Evolutionary conservation across 768 basidiomycete genomes (phyloP).

Genomic region (Tulasnella sp.): DNA sequence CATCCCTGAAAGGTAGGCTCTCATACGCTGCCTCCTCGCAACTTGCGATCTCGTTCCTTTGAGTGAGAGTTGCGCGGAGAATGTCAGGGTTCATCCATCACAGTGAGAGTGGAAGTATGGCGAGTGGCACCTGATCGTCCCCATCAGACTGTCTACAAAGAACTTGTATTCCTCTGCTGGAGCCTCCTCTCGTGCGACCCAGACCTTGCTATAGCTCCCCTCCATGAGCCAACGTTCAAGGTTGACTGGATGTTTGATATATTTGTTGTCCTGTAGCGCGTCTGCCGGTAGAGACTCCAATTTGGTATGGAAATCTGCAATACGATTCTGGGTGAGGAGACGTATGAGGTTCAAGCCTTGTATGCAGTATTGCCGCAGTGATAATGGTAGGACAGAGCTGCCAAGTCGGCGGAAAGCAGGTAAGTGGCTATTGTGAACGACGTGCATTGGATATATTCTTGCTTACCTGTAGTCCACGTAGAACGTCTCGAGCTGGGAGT

Average conservation of each 20-base stretch:
- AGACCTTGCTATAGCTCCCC: slow-evolving; percentile 95
- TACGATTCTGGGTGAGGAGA: slow-evolving; percentile 88
- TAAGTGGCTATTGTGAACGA: background rate
- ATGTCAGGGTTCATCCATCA: background rate
- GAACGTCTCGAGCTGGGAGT: slow-evolving; percentile 81
- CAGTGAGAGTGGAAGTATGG: background rate
- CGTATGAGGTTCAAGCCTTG: slow-evolving; percentile 91
- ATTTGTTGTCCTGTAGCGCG: slow-evolving; percentile 40
- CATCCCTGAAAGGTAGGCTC: slow-evolving; percentile 81
- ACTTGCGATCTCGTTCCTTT: slow-evolving; percentile 91
- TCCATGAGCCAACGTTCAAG: slow-evolving; percentile 98
- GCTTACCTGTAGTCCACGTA: slow-evolving; percentile 71
- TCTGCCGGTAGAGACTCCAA: slow-evolving; percentile 75
- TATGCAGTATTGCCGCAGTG: slow-evolving; percentile 77
- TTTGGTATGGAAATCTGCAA: slow-evolving; percentile 95
- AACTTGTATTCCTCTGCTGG: slow-evolving; percentile 92
- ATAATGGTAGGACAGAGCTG: slow-evolving; percentile 66
- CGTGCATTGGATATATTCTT: background rate
- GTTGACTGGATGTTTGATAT: slow-evolving; percentile 76
- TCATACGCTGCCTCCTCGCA: slow-evolving; percentile 93
- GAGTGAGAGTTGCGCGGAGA: background rate
- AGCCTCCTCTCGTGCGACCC: slow-evolving; percentile 86
- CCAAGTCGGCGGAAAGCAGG: background rate
- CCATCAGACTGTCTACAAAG: slow-evolving; percentile 88
- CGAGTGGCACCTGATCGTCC: slow-evolving; percentile 65